phyloP scores from a whole-genome alignment of 1,284 basidiomycete genomes.

The Trichosporon asahii region DNA sequence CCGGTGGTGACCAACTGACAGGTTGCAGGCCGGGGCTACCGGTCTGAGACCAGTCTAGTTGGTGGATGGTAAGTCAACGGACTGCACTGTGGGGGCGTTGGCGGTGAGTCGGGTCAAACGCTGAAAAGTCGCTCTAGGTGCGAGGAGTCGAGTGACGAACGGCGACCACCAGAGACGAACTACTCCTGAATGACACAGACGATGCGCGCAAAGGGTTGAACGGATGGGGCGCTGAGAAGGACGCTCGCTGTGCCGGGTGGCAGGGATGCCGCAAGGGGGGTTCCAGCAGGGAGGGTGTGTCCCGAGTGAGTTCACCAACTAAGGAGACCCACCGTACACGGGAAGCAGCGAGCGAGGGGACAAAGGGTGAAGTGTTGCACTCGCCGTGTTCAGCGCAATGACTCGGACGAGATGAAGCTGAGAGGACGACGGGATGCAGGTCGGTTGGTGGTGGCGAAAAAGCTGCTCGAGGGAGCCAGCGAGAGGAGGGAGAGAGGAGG shows the following conservation, averaged over 20 bases:
- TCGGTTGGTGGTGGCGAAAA: not conserved
- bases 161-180: not conserved
- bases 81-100: not conserved
- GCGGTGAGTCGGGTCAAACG: not conserved
- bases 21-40: constrained; percentile 4
- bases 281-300: not conserved
- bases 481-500: not conserved
- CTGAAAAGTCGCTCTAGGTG: constrained; percentile 1
- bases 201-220: not conserved
- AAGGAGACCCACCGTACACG: constrained; percentile 8
- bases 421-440: not conserved
- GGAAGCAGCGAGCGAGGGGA: not conserved
- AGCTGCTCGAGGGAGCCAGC: not conserved
- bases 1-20: not conserved
- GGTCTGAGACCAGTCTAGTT: constrained; percentile 5
- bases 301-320: constrained; percentile 5
- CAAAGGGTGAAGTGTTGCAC: not conserved
- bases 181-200: not conserved
- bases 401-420: not conserved
- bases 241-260: not conserved
- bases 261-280: not conserved
- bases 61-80: not conserved
- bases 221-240: not conserved
- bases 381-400: not conserved
- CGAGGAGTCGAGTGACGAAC: not conserved